Base-by-base conservation (phyloP, 805 yeast genomes). In the Wickerhamomyces silvicola region DNA sequence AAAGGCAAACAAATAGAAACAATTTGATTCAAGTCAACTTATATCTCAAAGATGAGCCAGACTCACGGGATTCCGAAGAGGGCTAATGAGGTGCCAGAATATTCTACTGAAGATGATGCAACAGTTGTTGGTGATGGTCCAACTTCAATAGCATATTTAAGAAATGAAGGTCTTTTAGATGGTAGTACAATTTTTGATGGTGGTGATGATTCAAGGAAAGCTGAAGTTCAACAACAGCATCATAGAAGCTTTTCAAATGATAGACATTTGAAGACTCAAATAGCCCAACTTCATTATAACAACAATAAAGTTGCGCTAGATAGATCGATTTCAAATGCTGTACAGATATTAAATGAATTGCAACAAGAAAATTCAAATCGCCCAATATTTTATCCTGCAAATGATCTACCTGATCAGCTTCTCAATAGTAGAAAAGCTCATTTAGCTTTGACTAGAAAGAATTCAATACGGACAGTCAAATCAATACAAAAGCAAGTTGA, bases 241-340 rank as follows among this genome's bases (percentile, higher is more conserved):
- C 28, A 24, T 18, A 39, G 51, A 36, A 47, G 54, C 4, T 33
- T 41, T 15, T 56, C 58, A 7, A 52, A 55, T 19, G 58, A 55
- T 27, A 48, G 42, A 14, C 56, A 64, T n/a, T 47, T 66, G 38
- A 62, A 66, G 28, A 64, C 80, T 2, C 80, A 86, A 32, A 53
- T 81, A 20, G 75, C 78, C 37, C 95, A 88, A 50, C 59, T 81
- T 35, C 81, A 75, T 39, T 90, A 82, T 54, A 85, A 85, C 50
- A 78, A 79, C 45, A 78, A 79, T 59, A 70, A 81, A 34, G 61
- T 75, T 0, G 68, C 80, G 1, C 61, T 88, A 34, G 80, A 75
- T 37, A 62, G 82, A 31, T 67, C 79, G 2, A 78, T 82, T 35
- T 60, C 67, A 38, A 64, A 70, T 19, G 70, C 79, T 1, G 59